Evolutionary conservation across 2,329 filamentous ascomycete species (phyloP).

Genomic region (Colletotrichum sp.): DNA sequence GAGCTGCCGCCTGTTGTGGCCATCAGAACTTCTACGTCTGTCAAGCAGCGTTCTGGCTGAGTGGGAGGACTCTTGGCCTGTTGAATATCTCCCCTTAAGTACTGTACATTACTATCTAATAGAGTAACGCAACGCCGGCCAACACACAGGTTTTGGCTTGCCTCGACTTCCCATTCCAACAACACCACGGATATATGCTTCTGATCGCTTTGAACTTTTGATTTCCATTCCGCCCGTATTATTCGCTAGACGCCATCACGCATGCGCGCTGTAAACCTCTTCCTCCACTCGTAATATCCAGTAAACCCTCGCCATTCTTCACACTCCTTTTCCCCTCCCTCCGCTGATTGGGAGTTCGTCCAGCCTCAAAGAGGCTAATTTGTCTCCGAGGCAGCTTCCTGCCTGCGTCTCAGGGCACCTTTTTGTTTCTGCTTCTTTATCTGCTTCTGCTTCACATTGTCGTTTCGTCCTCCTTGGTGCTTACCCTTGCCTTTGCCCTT

Average conservation of each 20-base stretch:
- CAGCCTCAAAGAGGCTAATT: constrained; percentile 3
- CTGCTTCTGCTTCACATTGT: constrained; percentile 13
- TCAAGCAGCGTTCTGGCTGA: not conserved
- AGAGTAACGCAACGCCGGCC: not conserved
- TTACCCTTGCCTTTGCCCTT: constrained; percentile 12
- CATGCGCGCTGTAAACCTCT: not conserved
- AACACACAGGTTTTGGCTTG: not conserved
- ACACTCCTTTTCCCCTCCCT: not conserved
- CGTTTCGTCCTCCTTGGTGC: constrained; percentile 8
- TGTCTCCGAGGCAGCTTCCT: constrained; percentile 9
- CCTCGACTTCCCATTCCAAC: not conserved
- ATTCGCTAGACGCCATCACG: constrained; percentile 12
- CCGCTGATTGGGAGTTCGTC: not conserved
- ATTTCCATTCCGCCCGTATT: not conserved
- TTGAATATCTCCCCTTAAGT: constrained; percentile 3
- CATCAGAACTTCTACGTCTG: not conserved
- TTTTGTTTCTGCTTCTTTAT: constrained; percentile 19
- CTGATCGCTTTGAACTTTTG: not conserved
- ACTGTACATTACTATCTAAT: constrained; percentile 9
- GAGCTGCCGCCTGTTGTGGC: not conserved
- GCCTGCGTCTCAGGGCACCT: constrained; percentile 6
- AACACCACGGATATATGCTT: not conserved
- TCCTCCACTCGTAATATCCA: not conserved
- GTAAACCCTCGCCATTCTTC: not conserved
- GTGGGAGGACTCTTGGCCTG: not conserved